These are phyloP conservation scores for Solanum verrucosum DNA, from an alignment of 257 asterid species.

Conservation along the genomic window DNA sequence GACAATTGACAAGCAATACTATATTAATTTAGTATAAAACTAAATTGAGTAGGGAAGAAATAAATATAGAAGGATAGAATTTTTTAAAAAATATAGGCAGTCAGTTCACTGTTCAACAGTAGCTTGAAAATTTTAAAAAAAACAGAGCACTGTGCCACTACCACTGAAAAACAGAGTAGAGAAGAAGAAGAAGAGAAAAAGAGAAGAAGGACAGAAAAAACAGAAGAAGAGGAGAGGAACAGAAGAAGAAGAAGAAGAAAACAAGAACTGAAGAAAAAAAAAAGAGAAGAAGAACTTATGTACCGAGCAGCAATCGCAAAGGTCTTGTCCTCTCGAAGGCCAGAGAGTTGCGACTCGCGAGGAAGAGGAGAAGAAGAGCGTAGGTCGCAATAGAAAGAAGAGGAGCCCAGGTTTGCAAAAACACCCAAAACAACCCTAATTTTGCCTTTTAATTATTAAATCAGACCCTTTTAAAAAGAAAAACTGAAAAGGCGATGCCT, in stretches of 20 bases:
- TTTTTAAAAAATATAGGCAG: not conserved
- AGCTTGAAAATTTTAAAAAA: not conserved
- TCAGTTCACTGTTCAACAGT: not conserved
- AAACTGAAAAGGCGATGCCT: not conserved
- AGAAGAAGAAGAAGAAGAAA: no score
- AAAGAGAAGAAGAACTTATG: not conserved
- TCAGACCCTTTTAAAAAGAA: not conserved
- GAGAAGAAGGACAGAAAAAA: no score
- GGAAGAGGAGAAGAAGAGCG: not conserved
- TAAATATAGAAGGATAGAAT: not conserved
- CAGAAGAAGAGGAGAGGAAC: no score
- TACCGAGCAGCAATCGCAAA: not conserved
- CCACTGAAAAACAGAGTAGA: not conserved
- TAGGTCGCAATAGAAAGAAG: not conserved
- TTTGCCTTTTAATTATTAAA: not conserved
- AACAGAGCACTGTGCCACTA: not conserved
- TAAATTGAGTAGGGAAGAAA: not conserved
- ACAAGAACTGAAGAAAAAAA: no score
- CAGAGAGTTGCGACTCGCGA: not conserved
- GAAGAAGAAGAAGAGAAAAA: not conserved
- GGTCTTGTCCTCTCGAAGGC: not conserved
- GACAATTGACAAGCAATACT: not conserved
- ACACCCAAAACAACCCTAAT: not conserved
- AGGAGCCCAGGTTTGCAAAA: not conserved
- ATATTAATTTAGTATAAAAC: not conserved